Evolutionary conservation across 2,329 filamentous ascomycete species (phyloP), one percentile per base, ranked within the genome.

Genomic region (Neodidymelliopsis sp.): DNA sequence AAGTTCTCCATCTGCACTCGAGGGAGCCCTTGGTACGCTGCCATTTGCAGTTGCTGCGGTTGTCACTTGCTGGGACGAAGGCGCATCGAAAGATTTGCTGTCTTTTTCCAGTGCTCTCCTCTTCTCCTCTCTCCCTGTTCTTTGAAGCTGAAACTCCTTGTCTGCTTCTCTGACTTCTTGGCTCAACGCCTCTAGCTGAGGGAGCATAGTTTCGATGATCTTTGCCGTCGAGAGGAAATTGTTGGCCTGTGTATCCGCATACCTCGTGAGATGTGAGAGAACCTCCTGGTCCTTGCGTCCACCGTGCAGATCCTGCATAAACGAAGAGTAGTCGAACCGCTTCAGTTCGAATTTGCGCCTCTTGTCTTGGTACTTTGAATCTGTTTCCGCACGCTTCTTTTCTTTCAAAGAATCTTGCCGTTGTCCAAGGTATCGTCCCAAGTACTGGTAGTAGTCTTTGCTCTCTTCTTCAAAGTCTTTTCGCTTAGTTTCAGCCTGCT

Each of bases 261-360:
- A 99, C 69, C 88, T 93, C 2, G 94, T 99, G 23, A 99, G 80
- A 68, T 97, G 90, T 1, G 93, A 97, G 22, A 99, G 75, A 4
- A 99, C 90, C 71, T 99, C 94, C 67, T 97, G 94, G 65, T 99
- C 94, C 71, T 97, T 99, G 55, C 94, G 87, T n/a, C 94, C 94
- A 22, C 94, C 94, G 56, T 97, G 94, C n/a, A 99, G 81, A 77
- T 99, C 94, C 66, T 97, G 93, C 90, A 99, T 96, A 69, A 97
- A 99, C 11, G 91, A 96, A 3, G 93, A 97, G 72, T 99, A 99
- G 73, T 99, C 95, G 66, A 99, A 99, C 8, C 95, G 87, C 77
- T 96, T 97, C 48, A 99, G 81, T 77, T 99, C 94, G 66, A 99
- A 99, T 61, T 91, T 96, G 33, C 90, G 87, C 59, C 92, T 85